Percentiles rank a stretch among this genome's conserved stretches.
Evolutionary conservation across 2,329 filamentous ascomycete species (phyloP).

Genomic region (Alternaria brassicicola): DNA sequence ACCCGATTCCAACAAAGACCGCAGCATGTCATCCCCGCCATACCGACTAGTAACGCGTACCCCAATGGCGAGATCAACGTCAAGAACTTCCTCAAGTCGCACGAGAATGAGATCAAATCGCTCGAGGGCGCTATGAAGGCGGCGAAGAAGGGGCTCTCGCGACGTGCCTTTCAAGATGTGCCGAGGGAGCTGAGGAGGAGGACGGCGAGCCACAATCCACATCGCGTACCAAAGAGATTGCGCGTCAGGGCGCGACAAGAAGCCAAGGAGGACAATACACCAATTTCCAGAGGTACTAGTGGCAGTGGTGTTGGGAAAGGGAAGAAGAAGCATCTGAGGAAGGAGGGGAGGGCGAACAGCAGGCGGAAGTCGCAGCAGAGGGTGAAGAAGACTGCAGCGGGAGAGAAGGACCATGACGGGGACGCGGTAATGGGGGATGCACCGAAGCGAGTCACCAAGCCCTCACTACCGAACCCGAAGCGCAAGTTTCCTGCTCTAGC

Average conservation of each 20-base stretch:
- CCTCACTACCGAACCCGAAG: slow-evolving; percentile 59
- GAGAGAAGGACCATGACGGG: slow-evolving; percentile 22
- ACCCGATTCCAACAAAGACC: slow-evolving; percentile 35
- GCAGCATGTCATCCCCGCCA: slow-evolving; percentile 38
- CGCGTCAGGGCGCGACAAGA: slow-evolving; percentile 70
- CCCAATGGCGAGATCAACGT: slow-evolving; percentile 81
- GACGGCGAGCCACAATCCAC: slow-evolving; percentile 94
- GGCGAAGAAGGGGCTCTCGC: slow-evolving; percentile 67
- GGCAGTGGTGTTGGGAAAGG: slow-evolving; percentile 61
- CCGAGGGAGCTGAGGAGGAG: slow-evolving; percentile 82
- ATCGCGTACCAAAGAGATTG: slow-evolving; percentile 81
- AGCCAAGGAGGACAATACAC: slow-evolving; percentile 91
- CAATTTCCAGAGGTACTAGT: slow-evolving; percentile 71
- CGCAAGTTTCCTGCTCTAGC: slow-evolving; percentile 74
- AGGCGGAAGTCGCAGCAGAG: slow-evolving; percentile 67
- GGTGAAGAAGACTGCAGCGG: slow-evolving; percentile 49
- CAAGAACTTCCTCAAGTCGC: slow-evolving; percentile 79
- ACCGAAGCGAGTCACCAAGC: slow-evolving; percentile 18
- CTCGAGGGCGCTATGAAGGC: slow-evolving; percentile 81
- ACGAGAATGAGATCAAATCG: slow-evolving; percentile 87
- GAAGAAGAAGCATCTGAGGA: slow-evolving; percentile 61
- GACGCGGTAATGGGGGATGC: slow-evolving; percentile 7
- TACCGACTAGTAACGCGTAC: slow-evolving; percentile 57
- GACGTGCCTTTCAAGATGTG: slow-evolving; percentile 87
- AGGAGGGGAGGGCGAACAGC: slow-evolving; percentile 76